Conservation (phyloP, 495 filamentous ascomycete genomes). For the Penicillium crystallinum region DNA sequence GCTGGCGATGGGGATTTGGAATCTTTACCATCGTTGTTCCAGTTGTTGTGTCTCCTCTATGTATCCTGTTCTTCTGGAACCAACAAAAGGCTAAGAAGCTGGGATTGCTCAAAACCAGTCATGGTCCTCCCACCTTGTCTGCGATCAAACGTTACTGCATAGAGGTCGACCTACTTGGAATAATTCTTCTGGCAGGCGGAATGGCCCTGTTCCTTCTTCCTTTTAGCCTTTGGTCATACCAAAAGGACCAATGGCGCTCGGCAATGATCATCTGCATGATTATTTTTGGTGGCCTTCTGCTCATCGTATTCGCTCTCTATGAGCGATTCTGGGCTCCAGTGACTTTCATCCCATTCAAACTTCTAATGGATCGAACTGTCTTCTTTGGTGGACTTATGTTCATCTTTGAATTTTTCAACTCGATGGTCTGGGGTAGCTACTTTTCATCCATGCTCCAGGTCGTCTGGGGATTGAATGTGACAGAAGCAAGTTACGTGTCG, state of each 20-base stretch:
- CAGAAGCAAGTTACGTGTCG: slow-evolving; percentile 51
- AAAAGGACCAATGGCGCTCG: slow-evolving; percentile 44
- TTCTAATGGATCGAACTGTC: slow-evolving; percentile 59
- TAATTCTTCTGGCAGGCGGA: slow-evolving; percentile 52
- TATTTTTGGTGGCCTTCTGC: slow-evolving; percentile 49
- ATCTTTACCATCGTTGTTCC: slow-evolving; percentile 54
- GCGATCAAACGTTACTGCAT: too few species aligned
- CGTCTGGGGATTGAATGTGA: slow-evolving; percentile 54
- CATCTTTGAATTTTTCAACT: too few species aligned
- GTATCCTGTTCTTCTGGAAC: slow-evolving; percentile 41
- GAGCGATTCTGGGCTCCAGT: slow-evolving; percentile 51
- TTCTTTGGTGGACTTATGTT: slow-evolving; percentile 59
- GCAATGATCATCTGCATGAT: slow-evolving; percentile 52
- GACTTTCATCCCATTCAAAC: slow-evolving; percentile 53
- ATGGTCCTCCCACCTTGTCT: too few species aligned
- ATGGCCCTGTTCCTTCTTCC: slow-evolving; percentile 57
- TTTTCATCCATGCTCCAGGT: slow-evolving; percentile 66
- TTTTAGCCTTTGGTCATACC: slow-evolving; percentile 47
- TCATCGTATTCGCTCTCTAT: slow-evolving; percentile 52
- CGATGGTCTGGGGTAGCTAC: slow-evolving; percentile 54
- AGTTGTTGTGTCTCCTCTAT: slow-evolving; percentile 44
- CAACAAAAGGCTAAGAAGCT: slow-evolving; percentile 52
- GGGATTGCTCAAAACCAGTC: slow-evolving; percentile 26
- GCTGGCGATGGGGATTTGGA: slow-evolving; percentile 58
- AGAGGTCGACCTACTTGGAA: too few species aligned